Conservation (phyloP, 495 filamentous ascomycete species). For the Massariosphaeria phaeospora region DNA sequence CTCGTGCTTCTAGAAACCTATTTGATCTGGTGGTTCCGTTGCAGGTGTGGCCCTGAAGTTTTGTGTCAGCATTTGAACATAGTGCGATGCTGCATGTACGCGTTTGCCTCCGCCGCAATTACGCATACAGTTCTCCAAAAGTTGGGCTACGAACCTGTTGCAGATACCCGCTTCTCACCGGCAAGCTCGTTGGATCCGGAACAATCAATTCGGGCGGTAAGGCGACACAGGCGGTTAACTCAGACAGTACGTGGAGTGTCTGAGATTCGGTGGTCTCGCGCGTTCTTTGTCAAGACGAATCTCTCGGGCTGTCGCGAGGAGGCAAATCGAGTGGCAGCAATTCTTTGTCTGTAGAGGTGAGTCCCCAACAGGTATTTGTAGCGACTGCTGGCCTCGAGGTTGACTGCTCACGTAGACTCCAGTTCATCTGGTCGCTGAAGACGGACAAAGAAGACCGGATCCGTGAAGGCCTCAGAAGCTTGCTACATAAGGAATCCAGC, state of each 20-base stretch:
- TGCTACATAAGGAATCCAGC: slow-evolving; percentile 25
- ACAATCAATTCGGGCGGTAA: slow-evolving; percentile 20
- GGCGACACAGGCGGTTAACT: slow-evolving; percentile 13
- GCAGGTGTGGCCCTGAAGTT: slow-evolving; percentile 17
- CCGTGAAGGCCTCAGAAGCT: slow-evolving; percentile 28
- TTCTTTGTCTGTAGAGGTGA: slow-evolving; percentile 33
- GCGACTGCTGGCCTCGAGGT: slow-evolving; percentile 28
- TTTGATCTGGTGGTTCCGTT: slow-evolving; percentile 4
- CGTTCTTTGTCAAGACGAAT: slow-evolving; percentile 28
- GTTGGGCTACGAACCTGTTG: slow-evolving; percentile 31
- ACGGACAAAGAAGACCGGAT: slow-evolving; percentile 37
- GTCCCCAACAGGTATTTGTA: slow-evolving; percentile 35
- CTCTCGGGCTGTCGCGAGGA: slow-evolving; percentile 17
- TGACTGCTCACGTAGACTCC: slow-evolving; percentile 29
- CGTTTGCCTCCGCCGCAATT: slow-evolving; percentile 28
- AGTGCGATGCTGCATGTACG: slow-evolving; percentile 12
- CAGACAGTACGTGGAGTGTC: slow-evolving; percentile 32
- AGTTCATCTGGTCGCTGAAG: slow-evolving; percentile 30
- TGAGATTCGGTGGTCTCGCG: slow-evolving; percentile 28
- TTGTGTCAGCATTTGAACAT: slow-evolving; percentile 16
- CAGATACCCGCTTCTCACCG: slow-evolving; percentile 30
- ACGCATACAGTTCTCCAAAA: slow-evolving; percentile 24
- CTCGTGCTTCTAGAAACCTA: slow-evolving; percentile 24
- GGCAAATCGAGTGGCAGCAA: slow-evolving; percentile 26
- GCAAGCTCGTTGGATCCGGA: background rate